phyloP scores from a whole-genome alignment of 192 early-diverging fungal species.

The Entomortierella parvispora region DNA sequence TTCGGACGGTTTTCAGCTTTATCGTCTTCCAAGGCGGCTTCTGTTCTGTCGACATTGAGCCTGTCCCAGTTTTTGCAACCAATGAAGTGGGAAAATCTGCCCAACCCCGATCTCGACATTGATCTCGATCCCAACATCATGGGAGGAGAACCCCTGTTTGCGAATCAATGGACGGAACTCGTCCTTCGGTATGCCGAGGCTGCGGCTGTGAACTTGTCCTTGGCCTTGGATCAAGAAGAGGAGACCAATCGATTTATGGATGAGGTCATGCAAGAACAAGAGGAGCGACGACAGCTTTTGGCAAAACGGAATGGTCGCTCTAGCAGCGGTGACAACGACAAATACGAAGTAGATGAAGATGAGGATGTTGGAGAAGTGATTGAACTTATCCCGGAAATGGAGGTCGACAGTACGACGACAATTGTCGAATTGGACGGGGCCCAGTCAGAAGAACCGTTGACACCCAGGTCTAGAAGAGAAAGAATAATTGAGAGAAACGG shows the following conservation, averaged over 20 bases:
- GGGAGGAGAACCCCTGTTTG: constrained; percentile 41
- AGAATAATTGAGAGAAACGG: neutral
- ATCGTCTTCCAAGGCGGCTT: constrained; percentile 5
- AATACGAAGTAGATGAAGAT: neutral
- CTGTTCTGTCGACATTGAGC: constrained; percentile 3
- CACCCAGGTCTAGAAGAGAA: neutral
- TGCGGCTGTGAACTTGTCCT: constrained; percentile 35
- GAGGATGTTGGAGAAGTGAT: constrained; percentile 4
- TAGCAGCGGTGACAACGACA: neutral
- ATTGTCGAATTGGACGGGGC: neutral
- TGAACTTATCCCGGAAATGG: constrained; percentile 6
- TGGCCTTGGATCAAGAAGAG: constrained; percentile 44
- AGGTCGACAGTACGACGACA: neutral
- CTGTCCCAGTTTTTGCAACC: constrained; percentile 28
- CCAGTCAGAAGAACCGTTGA: neutral
- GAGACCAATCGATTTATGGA: constrained; percentile 32
- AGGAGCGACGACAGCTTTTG: neutral
- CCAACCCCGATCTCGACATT: constrained; percentile 41
- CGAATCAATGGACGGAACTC: constrained; percentile 30
- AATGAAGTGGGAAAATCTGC: constrained; percentile 43
- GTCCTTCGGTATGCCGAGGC: constrained; percentile 24
- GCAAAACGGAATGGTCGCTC: neutral
- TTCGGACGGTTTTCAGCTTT: neutral
- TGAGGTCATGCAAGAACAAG: constrained; percentile 8
- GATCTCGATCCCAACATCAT: constrained; percentile 36